These are phyloP conservation scores for Aspergillus nidulans DNA, from an alignment of 495 filamentous ascomycete genomes.

Conservation along the genomic window DNA sequence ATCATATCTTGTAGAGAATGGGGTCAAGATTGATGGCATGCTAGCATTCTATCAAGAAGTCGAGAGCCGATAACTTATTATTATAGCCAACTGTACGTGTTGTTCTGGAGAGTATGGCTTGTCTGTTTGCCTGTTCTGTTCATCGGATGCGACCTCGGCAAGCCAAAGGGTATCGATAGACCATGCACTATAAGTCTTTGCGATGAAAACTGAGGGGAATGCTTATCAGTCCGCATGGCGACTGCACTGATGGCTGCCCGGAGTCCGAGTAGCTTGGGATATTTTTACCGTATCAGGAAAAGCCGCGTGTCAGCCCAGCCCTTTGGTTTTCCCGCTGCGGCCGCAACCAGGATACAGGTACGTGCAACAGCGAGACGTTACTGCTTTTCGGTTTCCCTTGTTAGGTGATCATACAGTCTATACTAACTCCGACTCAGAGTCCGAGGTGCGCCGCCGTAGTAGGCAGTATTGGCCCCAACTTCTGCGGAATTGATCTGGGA, in stretches of 20 bases:
- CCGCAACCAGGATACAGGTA: constrained; percentile 1
- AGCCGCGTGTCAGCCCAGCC: neutral
- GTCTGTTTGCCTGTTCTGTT: constrained; percentile 24
- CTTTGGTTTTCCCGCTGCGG: neutral
- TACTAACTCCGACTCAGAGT: constrained; percentile 1
- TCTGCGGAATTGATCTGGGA: constrained; percentile 65
- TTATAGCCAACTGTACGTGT: neutral
- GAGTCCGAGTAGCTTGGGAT: constrained; percentile 2
- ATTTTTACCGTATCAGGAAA: constrained; percentile 16
- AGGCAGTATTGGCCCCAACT: constrained; percentile 84
- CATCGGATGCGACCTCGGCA: constrained; percentile 28
- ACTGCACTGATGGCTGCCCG: neutral
- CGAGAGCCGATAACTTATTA: neutral
- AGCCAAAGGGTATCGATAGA: neutral
- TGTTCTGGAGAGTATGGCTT: neutral
- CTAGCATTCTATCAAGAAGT: neutral
- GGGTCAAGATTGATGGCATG: neutral
- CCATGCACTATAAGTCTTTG: neutral
- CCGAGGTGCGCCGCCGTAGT: constrained; percentile 44
- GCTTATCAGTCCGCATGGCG: constrained; percentile 2
- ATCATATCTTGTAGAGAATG: constrained; percentile 7
- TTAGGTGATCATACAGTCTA: neutral
- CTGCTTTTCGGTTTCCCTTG: constrained; percentile 5
- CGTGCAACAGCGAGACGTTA: neutral
- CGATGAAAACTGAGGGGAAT: neutral